phyloP scores from a whole-genome alignment of 805 yeast genomes.

The Blastobotrys mokoenaii region DNA sequence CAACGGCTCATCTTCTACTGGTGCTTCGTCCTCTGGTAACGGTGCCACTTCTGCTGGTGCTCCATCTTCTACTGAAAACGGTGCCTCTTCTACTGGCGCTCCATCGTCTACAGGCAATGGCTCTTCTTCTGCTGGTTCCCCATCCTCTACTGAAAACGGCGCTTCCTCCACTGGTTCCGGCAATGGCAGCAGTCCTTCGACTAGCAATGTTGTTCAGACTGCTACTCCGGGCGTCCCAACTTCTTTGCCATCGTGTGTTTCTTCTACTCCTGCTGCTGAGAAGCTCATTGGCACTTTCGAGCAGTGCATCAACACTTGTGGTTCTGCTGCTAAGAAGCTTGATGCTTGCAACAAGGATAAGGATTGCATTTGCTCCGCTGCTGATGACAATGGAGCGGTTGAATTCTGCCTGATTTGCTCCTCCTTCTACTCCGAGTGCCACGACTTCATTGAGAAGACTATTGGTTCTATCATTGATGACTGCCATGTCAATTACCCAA shows the following conservation, averaged over 20 bases:
- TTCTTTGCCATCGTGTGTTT: not conserved
- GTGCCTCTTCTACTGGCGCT: constrained; percentile 3
- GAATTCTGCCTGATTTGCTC: constrained; percentile 1
- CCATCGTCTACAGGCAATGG: constrained; percentile 4
- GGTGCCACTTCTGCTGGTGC: constrained; percentile 5
- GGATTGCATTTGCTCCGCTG: not conserved
- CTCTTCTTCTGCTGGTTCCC: constrained; percentile 6
- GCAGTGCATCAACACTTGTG: not conserved
- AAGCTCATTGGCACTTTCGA: not conserved
- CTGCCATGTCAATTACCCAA: not conserved
- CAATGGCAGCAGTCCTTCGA: not conserved
- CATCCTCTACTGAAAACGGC: constrained; percentile 3
- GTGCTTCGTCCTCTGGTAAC: constrained; percentile 5
- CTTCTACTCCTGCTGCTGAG: not conserved
- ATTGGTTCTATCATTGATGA: not conserved
- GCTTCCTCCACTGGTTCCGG: constrained; percentile 8
- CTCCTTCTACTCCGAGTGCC: not conserved
- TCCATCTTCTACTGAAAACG: constrained; percentile 3
- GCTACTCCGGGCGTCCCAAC: not conserved
- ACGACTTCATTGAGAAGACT: not conserved
- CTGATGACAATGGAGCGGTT: constrained; percentile 5
- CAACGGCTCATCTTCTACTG: no score
- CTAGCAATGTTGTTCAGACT: not conserved
- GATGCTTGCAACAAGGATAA: not conserved
- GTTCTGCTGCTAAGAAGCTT: not conserved